A percentile compares a stretch with the other conserved stretches of the same genome.
Conservation (phyloP, 176 grass and related monocot species). For the Rhynchospora pubera region DNA sequence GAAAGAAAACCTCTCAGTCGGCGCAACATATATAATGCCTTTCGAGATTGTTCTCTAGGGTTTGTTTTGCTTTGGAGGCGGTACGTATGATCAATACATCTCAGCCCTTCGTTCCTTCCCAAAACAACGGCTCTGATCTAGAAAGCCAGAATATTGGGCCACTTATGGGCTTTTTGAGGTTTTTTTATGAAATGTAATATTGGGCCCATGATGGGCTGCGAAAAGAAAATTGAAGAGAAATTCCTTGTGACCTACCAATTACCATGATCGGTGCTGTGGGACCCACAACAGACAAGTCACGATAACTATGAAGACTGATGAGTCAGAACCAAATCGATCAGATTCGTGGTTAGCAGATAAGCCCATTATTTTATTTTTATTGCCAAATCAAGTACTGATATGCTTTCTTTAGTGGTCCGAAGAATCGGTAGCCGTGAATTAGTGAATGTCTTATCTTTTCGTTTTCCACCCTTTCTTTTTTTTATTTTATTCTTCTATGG, state of each 20-base stretch:
- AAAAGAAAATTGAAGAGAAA: not conserved
- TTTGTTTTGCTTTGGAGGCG: not conserved
- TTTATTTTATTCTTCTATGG: too few relatives aligned
- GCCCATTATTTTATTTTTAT: slow-evolving; percentile 7
- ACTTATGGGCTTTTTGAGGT: not conserved
- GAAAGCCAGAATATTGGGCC: not conserved
- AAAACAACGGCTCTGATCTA: not conserved
- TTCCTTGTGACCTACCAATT: not conserved
- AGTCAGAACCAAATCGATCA: slow-evolving; percentile 26
- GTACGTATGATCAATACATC: not conserved
- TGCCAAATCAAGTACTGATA: slow-evolving; percentile 21
- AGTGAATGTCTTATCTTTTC: too few relatives aligned
- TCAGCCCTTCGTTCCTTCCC: not conserved
- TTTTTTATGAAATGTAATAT: not conserved
- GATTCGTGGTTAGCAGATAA: slow-evolving; percentile 23
- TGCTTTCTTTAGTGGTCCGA: not conserved
- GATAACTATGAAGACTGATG: slow-evolving; percentile 27
- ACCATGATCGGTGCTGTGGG: not conserved
- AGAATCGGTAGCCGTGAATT: not conserved
- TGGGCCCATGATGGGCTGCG: not conserved
- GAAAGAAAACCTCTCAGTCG: not conserved
- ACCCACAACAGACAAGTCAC: not conserved
- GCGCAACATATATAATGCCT: not conserved
- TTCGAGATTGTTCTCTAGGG: not conserved
- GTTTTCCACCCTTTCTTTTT: too few relatives aligned